Percentiles rank a stretch among this genome's conserved stretches.
Evolutionary conservation across 768 basidiomycete species (phyloP).

Genomic region (Suillus decipiens): DNA sequence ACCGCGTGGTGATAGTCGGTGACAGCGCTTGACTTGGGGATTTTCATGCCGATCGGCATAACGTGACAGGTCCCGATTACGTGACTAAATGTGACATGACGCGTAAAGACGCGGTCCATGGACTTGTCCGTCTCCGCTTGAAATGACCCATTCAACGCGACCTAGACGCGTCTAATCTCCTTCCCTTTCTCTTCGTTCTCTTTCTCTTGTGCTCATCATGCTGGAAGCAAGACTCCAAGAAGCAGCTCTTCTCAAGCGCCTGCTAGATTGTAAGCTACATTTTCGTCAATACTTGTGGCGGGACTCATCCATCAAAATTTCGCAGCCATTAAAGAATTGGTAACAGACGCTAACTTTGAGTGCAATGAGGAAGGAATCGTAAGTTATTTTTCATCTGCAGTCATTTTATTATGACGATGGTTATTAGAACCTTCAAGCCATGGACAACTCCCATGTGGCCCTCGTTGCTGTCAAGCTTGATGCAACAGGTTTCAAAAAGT

Average conservation of each 20-base stretch:
- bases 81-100: constrained; percentile 34
- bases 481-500: constrained; percentile 78
- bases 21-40: neutral
- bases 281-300: constrained; percentile 11
- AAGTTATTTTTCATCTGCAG: constrained; percentile 26
- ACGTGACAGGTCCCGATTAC: constrained; percentile 22
- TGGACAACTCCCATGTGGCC: constrained; percentile 99
- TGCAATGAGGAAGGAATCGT: constrained; percentile 95
- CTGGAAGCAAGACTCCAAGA: constrained; percentile 90
- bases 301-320: neutral
- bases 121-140: constrained; percentile 33
- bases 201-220: constrained; percentile 44
- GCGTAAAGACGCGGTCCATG: constrained; percentile 26
- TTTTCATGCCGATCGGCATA: neutral
- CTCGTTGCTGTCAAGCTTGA: constrained; percentile 88
- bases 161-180: constrained; percentile 28
- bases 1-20: neutral
- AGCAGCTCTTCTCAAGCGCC: constrained; percentile 87
- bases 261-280: constrained; percentile 79
- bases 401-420: neutral
- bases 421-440: constrained; percentile 84
- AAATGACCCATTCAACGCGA: constrained; percentile 35
- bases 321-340: constrained; percentile 94
- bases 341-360: constrained; percentile 96
- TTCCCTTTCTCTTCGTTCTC: constrained; percentile 16